Evolutionary conservation across 176 grass and related monocot species (phyloP).

Genomic region (Saccharum officinarum): DNA sequence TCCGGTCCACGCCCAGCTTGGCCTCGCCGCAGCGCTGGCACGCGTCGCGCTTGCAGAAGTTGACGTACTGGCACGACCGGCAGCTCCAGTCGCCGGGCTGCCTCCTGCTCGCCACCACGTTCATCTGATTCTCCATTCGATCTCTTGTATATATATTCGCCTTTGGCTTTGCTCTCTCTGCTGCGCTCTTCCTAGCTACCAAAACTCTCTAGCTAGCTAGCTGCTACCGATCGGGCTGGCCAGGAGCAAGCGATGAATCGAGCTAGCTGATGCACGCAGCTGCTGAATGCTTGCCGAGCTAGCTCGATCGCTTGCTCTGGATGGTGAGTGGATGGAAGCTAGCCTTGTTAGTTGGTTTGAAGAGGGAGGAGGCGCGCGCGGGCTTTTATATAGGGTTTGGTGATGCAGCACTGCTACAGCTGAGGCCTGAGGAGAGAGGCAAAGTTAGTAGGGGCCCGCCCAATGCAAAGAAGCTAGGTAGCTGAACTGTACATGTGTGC

Average conservation of each 20-base stretch:
- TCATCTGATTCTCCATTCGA: constrained; percentile 35
- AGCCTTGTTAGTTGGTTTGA: constrained; percentile 31
- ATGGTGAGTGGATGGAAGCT: not conserved
- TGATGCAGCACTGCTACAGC: not conserved
- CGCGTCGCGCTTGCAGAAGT: constrained; percentile 85
- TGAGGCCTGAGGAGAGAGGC: not conserved
- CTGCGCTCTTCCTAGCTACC: not conserved
- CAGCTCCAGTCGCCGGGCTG: constrained; percentile 92
- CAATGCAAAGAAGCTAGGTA: not conserved
- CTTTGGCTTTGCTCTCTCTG: not conserved
- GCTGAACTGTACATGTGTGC: not conserved
- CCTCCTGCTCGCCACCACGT: constrained; percentile 63
- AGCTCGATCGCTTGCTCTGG: not conserved
- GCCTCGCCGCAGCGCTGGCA: constrained; percentile 83
- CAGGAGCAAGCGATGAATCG: not conserved
- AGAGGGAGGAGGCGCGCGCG: constrained; percentile 29
- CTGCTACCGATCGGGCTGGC: not conserved
- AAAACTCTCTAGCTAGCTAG: not conserved
- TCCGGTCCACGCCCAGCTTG: constrained; percentile 56
- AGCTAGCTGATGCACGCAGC: not conserved
- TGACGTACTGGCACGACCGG: constrained; percentile 84
- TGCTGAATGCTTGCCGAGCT: constrained; percentile 5
- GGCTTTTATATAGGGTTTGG: constrained; percentile 89
- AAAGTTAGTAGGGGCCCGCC: constrained; percentile 23
- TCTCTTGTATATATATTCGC: too few relatives aligned